A percentile compares a stretch with the other conserved stretches of the same genome.
Evolutionary conservation across 1,139 yeast genomes (phyloP).

Genomic region (Kodamaea sp.): DNA sequence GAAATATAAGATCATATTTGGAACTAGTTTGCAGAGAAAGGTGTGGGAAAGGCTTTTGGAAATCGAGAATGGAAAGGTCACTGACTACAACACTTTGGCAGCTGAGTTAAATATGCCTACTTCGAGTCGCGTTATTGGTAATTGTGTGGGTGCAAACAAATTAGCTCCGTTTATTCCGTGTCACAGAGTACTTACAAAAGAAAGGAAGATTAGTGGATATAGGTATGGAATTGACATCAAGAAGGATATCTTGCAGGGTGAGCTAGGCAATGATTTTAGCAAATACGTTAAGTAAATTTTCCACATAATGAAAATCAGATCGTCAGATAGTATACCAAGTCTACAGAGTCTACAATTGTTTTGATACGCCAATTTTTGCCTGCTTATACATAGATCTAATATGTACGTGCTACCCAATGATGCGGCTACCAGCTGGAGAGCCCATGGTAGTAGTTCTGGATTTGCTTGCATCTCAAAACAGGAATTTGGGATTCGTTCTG

Average conservation of each 20-base stretch:
- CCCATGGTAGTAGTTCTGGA: not conserved
- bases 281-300: not conserved
- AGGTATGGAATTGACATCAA: slow-evolving; percentile 24
- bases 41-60: slow-evolving; percentile 23
- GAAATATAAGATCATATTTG: slow-evolving; percentile 19
- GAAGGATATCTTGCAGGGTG: slow-evolving; percentile 12
- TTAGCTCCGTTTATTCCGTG: slow-evolving; percentile 28
- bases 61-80: slow-evolving; percentile 16
- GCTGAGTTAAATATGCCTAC: slow-evolving; percentile 15
- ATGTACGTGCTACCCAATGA: too few relatives aligned
- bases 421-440: too few relatives aligned
- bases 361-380: too few relatives aligned
- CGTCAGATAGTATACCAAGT: not conserved
- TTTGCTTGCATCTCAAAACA: not conserved
- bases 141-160: slow-evolving; percentile 25
- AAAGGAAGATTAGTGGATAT: slow-evolving; percentile 23
- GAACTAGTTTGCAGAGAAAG: slow-evolving; percentile 23
- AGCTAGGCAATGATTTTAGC: slow-evolving; percentile 6
- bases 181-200: slow-evolving; percentile 24
- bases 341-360: too few relatives aligned
- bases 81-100: slow-evolving; percentile 21
- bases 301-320: not conserved
- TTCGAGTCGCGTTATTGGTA: slow-evolving; percentile 25
- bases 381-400: too few relatives aligned
- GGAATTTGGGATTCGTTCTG: not conserved